Base-by-base conservation (phyloP, 1,284 basidiomycete species). In the Rhodotorula sp. region DNA sequence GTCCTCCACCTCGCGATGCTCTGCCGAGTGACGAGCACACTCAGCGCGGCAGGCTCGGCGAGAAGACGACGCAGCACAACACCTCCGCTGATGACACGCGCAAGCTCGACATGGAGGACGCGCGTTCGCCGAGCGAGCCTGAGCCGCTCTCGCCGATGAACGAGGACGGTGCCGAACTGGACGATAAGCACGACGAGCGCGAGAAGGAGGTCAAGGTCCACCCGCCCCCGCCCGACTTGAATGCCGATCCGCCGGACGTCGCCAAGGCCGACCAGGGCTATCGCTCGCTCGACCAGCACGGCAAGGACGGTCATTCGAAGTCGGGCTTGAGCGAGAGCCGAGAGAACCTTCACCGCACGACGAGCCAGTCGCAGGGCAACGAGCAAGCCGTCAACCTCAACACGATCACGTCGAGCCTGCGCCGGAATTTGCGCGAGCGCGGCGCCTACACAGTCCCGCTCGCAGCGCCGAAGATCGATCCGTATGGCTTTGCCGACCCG, bases 401-500 rank as follows among this genome's bases (percentile, higher is more conserved):
- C 63, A 62, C 46, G 32, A 63, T 70, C 49, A 69, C 66, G 29
- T 46, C 29, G 13, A 34, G 52, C 29, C 56, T 74, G 29, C 68
- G 67, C 8, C 53, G 61, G 36, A 74, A 74, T 62, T 62, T 74
- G 7, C 66, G 67, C 56, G 71, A 73, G 47, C 62, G 70, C 55
- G 64, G 71, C 51, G 71, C 66, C 19, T 88, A 87, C 85, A 83
- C 84, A 20, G 80, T 91, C 70, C 87, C 87, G 0, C 88, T 86
- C 0, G 84, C 85, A 2, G 85, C 86, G 39, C 91, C 92, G 1
- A 81, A 84, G 46, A 85, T 94, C 62, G 88, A 91, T 75, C 86
- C 89, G 0, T 81, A 90, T 72, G 86, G 86, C 24, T 93, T 97
- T 76, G 88, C 90, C 71, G 94, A 97, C 80, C 94, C 94, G 20